Base-by-base conservation (phyloP, 1,284 basidiomycete species). In the Cryptococcus sp. region DNA sequence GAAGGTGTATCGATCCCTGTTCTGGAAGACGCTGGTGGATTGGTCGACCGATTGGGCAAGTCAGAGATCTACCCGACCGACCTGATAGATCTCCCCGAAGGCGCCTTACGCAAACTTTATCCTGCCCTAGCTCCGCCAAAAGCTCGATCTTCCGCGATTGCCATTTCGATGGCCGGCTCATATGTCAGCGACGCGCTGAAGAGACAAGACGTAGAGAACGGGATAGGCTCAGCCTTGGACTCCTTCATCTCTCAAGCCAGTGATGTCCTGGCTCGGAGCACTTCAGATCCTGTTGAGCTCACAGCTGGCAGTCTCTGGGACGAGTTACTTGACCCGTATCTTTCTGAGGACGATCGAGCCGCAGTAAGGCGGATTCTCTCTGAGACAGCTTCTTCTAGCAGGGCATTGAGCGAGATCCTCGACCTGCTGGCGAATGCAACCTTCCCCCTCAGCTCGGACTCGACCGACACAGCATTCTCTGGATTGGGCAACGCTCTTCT, bases 1-100 rank as follows among this genome's bases (percentile, higher is more conserved):
- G 90, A 93, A 73, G 86, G 92, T 20, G 80, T 88, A 13, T 85
- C 86, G 1, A 79, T 81, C 5, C 75, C 90, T 23, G 84, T 87
- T 3, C 77, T 79, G 16, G 86, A 89, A 69, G 90, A 93, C 72
- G 75, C 86, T 45, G 82, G 88, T 17, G 64, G 62, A 3, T 81
- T 92, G 25, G 80, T 85, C 44, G 79, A 83, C 50, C 54, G 66
- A 25, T 61, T 78, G 1, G 66, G 65, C 15, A 45, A 49, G 19
- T 50, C 56, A 4, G 53, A 61, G n/a, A 59, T 54, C 5, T 59
- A 67, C 17, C 62, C 61, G 3, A 58, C 64, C 19, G 64, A 68
- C 5, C 59, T 74, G 51, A 59, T 66, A 20, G 51, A 59, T 3
- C 56, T 76, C 2, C 64, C 73, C 0, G 66, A 69, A 38, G 64